These are phyloP conservation scores for Lipomyces orientalis DNA, from an alignment of 805 yeast species.

Conservation along the genomic window DNA sequence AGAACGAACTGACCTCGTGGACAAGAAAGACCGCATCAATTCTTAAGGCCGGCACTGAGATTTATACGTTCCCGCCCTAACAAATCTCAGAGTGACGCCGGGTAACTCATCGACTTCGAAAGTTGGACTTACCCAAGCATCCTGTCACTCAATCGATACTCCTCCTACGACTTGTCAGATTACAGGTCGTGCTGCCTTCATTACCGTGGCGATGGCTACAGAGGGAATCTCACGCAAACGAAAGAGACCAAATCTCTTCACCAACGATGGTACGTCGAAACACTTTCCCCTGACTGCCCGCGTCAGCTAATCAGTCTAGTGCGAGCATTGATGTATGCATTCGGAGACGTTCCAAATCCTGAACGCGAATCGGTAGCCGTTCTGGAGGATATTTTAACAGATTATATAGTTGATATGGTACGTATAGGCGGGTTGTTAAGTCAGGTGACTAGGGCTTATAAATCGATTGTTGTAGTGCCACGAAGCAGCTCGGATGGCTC, in stretches of 20 bases:
- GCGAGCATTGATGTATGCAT: slow-evolving; percentile 67
- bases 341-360: slow-evolving; percentile 75
- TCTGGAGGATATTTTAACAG: slow-evolving; percentile 69
- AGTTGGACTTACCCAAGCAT: no score
- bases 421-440: slow-evolving; percentile 28
- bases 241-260: slow-evolving; percentile 53
- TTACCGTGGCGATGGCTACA: not conserved
- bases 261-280: slow-evolving; percentile 48
- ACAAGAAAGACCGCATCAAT: not conserved
- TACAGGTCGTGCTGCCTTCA: not conserved
- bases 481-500: slow-evolving; percentile 57
- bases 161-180: not conserved
- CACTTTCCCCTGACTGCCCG: not conserved
- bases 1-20: not conserved
- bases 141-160: not conserved
- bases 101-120: no score
- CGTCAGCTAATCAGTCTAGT: slow-evolving; percentile 42
- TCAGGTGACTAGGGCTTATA: not conserved
- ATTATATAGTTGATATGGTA: slow-evolving; percentile 62
- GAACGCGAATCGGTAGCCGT: slow-evolving; percentile 67
- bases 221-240: slow-evolving; percentile 41
- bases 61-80: no score
- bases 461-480: slow-evolving; percentile 50
- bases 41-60: not conserved
- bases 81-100: no score